phyloP scores from a whole-genome alignment of 768 basidiomycete species.

The Trametes sanguinea region DNA sequence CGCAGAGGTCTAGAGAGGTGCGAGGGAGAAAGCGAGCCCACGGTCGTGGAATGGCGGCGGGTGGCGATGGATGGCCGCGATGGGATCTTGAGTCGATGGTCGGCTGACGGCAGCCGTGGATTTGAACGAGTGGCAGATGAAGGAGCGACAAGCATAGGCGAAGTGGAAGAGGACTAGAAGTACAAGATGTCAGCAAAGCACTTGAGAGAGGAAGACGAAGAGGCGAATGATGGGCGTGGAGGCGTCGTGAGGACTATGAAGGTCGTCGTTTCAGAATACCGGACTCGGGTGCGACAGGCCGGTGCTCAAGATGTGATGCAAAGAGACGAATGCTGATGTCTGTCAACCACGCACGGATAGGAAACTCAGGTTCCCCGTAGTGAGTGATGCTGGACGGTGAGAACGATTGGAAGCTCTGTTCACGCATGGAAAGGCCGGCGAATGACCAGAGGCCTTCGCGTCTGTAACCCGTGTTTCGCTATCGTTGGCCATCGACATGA shows the following conservation, averaged over 20 bases:
- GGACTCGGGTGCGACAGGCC: not conserved
- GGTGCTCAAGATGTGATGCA: slow-evolving; percentile 4
- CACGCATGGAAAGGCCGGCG: too few relatives aligned
- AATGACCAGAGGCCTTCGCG: too few relatives aligned
- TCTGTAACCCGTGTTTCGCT: too few relatives aligned
- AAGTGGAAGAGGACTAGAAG: slow-evolving; percentile 2
- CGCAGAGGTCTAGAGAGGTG: slow-evolving; percentile 28
- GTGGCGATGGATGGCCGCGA: slow-evolving; percentile 9
- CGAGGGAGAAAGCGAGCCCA: slow-evolving; percentile 15
- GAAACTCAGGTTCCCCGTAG: too few relatives aligned
- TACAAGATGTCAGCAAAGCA: not conserved
- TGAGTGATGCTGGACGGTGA: too few relatives aligned
- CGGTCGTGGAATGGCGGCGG: slow-evolving; percentile 18
- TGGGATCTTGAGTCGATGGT: slow-evolving; percentile 14
- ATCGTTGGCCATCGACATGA: too few relatives aligned
- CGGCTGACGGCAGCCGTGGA: slow-evolving; percentile 8
- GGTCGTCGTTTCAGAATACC: not conserved
- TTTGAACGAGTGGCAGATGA: slow-evolving; percentile 10
- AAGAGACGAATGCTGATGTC: not conserved
- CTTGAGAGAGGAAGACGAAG: not conserved
- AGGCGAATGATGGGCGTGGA: not conserved
- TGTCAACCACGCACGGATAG: not conserved
- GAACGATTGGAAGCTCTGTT: too few relatives aligned
- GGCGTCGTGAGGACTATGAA: not conserved
- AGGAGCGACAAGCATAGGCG: slow-evolving; percentile 14